phyloP scores from a whole-genome alignment of 257 asterid genomes.

The Primulina eburnea region DNA sequence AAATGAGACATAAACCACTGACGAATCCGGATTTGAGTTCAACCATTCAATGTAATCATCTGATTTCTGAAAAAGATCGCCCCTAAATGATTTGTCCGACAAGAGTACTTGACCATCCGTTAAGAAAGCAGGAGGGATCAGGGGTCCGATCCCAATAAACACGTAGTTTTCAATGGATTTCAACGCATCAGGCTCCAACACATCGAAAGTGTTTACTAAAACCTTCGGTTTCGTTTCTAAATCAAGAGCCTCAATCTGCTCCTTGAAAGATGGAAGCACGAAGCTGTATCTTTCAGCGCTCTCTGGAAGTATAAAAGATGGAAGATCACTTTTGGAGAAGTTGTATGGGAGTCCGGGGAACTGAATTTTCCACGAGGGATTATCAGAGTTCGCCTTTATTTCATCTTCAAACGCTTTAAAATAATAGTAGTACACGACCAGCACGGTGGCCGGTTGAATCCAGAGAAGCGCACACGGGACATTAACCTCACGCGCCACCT shows the following conservation, averaged over 20 bases:
- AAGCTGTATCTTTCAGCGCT: background rate
- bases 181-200: conserved; percentile 37
- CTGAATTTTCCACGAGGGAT: conserved; percentile 13
- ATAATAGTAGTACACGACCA: conserved; percentile 46
- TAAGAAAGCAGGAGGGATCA: conserved; percentile 44
- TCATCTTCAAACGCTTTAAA: conserved; percentile 46
- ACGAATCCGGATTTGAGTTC: conserved; percentile 25
- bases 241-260: conserved; percentile 42
- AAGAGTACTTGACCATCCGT: conserved; percentile 23
- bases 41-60: conserved; percentile 43
- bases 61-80: conserved; percentile 40
- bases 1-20: conserved; percentile 61
- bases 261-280: conserved; percentile 31
- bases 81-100: conserved; percentile 27
- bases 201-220: conserved; percentile 51
- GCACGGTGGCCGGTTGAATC: conserved; percentile 64
- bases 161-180: conserved; percentile 30
- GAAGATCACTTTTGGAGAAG: conserved; percentile 46
- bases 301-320: conserved; percentile 44
- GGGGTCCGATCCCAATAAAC: conserved; percentile 47
- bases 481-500: conserved; percentile 47
- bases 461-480: conserved; percentile 55
- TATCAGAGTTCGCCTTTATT: background rate
- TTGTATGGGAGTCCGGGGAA: conserved; percentile 46
- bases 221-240: conserved; percentile 33